Base-by-base conservation (phyloP, 106 monocot genomes). In the Triglochin maritima region DNA sequence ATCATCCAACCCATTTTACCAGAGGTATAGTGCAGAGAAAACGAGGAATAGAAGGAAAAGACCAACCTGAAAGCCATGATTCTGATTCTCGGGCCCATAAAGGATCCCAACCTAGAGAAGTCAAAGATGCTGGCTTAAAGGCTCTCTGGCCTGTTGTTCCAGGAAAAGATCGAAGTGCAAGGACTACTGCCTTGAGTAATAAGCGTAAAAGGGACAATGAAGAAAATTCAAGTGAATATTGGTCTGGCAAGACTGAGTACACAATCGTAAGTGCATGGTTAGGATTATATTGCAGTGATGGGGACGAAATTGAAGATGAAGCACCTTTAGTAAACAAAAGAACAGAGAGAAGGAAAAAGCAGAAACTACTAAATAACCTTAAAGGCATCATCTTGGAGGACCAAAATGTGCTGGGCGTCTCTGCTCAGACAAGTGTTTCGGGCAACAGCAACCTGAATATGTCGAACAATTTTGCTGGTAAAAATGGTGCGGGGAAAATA, bases 251-350 rank as follows among this genome's bases (percentile, higher is more conserved):
- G 47, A 67, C 65, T 9, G 49, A 73, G 17, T 69, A 52, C 60
- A 65, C 47, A 0, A 72, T 83, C 44, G 47, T 57, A 4, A 72
- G 63, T 46, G 49, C 17, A 57, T 80, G 71, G 76, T 60, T 80
- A 64, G 62, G 67, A 15, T 78, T 59, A 51, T 87, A 73, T 57
- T 74, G 56, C 17, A 65, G 77, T 46, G 88, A 80, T 58, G 77
- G 72, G 29, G 51, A 66, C 16, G 76, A 57, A 9, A 73, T 73
- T 29, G 76, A 81, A 69, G 80, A 80, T 11, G 54, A 54, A 2
- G 65, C 78, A 59, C 85, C 85, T 9, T 62, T 85, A 64, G 47
- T 83, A 17, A 83, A 89, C 52, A 89, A 78, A 51, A 89, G 82
- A 77, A 78, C 77, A 5, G 74, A 78, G 50, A 79, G 79, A 46